phyloP scores from a whole-genome alignment of 129 eudicot genomes.

The Gnaphalium uliginosum region DNA sequence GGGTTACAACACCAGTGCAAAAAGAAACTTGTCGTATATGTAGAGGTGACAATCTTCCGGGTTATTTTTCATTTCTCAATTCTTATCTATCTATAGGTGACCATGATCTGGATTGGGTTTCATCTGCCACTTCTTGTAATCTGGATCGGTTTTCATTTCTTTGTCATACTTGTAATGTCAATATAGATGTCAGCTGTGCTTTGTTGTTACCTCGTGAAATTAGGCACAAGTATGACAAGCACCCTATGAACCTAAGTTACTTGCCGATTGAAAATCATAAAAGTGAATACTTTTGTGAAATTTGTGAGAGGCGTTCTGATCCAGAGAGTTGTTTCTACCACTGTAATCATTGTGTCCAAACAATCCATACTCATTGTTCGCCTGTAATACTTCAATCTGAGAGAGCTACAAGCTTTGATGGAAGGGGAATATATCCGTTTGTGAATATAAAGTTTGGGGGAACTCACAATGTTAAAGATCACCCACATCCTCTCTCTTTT shows the following conservation, averaged over 20 bases:
- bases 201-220: too few relatives aligned
- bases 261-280: background rate
- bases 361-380: background rate
- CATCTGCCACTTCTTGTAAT: too few relatives aligned
- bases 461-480: background rate
- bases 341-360: background rate
- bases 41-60: accelerated
- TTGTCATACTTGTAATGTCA: too few relatives aligned
- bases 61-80: too few relatives aligned
- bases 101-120: too few relatives aligned
- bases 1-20: too few relatives aligned
- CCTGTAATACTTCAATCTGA: background rate
- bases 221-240: too few relatives aligned
- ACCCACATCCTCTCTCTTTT: background rate
- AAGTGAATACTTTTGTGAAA: background rate
- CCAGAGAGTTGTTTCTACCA: slow-evolving; percentile 7
- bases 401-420: background rate
- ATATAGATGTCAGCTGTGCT: too few relatives aligned
- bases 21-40: too few relatives aligned
- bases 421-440: background rate
- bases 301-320: background rate
- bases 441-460: slow-evolving; percentile 1
- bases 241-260: too few relatives aligned
- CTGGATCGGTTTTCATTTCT: too few relatives aligned
- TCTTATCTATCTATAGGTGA: too few relatives aligned